These are phyloP conservation scores for Conticribra weissflogii DNA, from an alignment of 108 stramenopile species.

Conservation along the genomic window DNA sequence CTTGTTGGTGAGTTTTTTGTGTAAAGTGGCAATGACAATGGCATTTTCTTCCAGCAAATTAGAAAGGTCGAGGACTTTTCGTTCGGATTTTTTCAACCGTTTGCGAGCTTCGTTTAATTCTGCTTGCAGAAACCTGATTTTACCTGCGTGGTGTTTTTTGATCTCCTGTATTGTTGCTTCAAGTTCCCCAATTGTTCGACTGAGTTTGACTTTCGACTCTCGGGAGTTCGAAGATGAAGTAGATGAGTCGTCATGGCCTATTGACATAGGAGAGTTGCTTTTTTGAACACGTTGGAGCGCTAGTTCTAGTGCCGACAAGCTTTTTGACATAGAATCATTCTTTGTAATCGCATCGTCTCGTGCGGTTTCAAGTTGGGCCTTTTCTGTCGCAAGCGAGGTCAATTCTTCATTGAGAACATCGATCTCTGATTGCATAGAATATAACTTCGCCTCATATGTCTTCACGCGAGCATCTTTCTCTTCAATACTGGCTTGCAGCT, in stretches of 20 bases:
- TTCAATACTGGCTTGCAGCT: background rate
- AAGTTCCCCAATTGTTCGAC: slow-evolving; percentile 41
- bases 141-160: slow-evolving; percentile 37
- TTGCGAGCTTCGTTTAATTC: slow-evolving; percentile 35
- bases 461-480: background rate
- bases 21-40: slow-evolving; percentile 30
- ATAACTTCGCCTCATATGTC: too few species aligned
- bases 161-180: slow-evolving; percentile 38
- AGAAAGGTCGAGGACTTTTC: slow-evolving; percentile 39
- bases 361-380: background rate
- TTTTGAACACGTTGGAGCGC: slow-evolving; percentile 5
- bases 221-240: slow-evolving; percentile 16
- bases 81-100: slow-evolving; percentile 38
- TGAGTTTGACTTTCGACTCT: slow-evolving; percentile 16
- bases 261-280: slow-evolving; percentile 1
- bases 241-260: slow-evolving; percentile 28
- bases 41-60: slow-evolving; percentile 41
- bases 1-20: slow-evolving; percentile 36
- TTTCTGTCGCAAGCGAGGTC: background rate
- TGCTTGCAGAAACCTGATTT: slow-evolving; percentile 23
- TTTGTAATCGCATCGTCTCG: slow-evolving; percentile 7
- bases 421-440: background rate
- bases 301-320: slow-evolving; percentile 8
- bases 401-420: background rate
- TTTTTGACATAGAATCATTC: slow-evolving; percentile 3